Evolutionary conservation across 2,329 filamentous ascomycete genomes (phyloP), one percentile per base, ranked within the genome.

Genomic region (Fusarium piperis): DNA sequence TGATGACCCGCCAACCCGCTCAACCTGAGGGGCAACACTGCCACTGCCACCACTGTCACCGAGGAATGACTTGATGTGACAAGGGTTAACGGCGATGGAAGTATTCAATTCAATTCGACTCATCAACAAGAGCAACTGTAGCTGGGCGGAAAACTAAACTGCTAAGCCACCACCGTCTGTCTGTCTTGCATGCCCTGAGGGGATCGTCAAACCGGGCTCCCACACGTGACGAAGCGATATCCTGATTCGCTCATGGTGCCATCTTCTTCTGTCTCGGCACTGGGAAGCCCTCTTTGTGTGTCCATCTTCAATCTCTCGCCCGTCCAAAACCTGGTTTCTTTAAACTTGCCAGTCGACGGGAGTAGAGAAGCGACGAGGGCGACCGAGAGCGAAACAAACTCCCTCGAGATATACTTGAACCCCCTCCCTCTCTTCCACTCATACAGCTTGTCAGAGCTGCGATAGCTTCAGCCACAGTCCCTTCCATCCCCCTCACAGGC

Each of bases 1-100:
- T 77, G 70, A 79, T 79, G 75, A 73, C 72, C 78, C 78, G 78
- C 62, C 53, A 67, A 55, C 38, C 53, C 60, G 57, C 58, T 59
- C 39, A 46, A 56, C 44, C 51, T 56, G 58, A 39, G 53, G 56
- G 32, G 56, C 30, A 39, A 48, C 71, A 68, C 71, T 75, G 74
- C 72, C 71, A 74, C 68, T 39, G 39, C 66, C 64, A 23, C 61
- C 59, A 53, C 68, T 39, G 41, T 67, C 64, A 23, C 61, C 57
- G 46, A 38, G 26, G 13, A n/a, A 15, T 30, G 55, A n/a, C 38
- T 48, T 48, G 44, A 48, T 9, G 20, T 23, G 20, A 44, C 44
- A 15, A 48, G 15, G 44, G 28, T 48, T 28, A 15, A 46, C 26
- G 26, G 26, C 11, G 44, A 48, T 48, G 44, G 16, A 20, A 48